Evolutionary conservation across 495 filamentous ascomycete genomes (phyloP).

Genomic region (Astrocystis sublimbata): DNA sequence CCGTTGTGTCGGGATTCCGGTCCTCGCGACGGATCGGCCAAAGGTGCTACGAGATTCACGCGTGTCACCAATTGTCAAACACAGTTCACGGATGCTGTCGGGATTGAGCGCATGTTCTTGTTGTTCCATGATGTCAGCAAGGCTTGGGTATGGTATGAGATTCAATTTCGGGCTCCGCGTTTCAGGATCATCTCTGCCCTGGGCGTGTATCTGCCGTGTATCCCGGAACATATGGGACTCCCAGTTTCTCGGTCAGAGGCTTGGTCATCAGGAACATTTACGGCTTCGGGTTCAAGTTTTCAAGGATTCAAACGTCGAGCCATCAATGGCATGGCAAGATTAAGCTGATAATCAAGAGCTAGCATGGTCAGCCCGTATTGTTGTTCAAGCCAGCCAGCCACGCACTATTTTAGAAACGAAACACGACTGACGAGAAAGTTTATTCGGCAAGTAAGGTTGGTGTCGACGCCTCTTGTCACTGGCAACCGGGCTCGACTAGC

Average conservation of each 20-base stretch:
- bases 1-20: neutral
- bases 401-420: no score
- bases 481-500: no score
- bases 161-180: neutral
- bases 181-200: neutral
- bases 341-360: neutral
- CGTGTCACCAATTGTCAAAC: neutral
- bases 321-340: neutral
- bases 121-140: neutral
- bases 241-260: neutral
- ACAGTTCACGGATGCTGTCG: neutral
- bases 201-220: neutral
- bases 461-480: constrained; percentile 9
- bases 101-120: neutral
- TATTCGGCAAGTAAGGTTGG: neutral
- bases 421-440: neutral
- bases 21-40: neutral
- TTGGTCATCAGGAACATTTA: neutral
- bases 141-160: neutral
- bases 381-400: neutral
- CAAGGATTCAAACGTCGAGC: neutral
- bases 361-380: neutral
- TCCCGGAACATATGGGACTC: neutral
- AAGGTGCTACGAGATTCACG: neutral
- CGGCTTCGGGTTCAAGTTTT: neutral